A percentile compares a stretch with the other conserved stretches of the same genome.
These are phyloP conservation scores for Sporisorium graminicola DNA, from an alignment of 1,284 basidiomycete genomes.

Conservation along the genomic window DNA sequence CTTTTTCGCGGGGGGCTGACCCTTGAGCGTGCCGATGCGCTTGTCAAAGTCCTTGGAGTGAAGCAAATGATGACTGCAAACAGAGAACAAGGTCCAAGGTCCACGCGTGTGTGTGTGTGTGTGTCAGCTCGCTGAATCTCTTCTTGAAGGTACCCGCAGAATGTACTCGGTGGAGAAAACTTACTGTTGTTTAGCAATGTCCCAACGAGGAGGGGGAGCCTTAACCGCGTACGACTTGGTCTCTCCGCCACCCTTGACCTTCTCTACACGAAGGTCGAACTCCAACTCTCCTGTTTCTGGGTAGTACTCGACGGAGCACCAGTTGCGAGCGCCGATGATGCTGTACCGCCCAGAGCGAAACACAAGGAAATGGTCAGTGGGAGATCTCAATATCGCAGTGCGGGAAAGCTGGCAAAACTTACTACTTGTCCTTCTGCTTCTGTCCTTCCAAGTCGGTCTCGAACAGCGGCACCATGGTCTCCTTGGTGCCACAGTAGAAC, in stretches of 20 bases:
- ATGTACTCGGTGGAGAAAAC: too few relatives aligned
- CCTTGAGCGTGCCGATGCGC: conserved; percentile 19
- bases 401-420: too few relatives aligned
- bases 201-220: conserved; percentile 58
- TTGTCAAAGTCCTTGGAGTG: conserved; percentile 48
- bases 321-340: conserved; percentile 90
- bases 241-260: conserved; percentile 55
- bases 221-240: conserved; percentile 62
- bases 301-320: conserved; percentile 82
- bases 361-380: too few relatives aligned
- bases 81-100: too few relatives aligned
- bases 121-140: too few relatives aligned
- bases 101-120: too few relatives aligned
- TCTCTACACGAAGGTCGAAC: conserved; percentile 89
- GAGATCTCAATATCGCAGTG: too few relatives aligned
- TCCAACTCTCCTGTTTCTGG: conserved; percentile 76
- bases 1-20: neutral
- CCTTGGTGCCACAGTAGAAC: conserved; percentile 75
- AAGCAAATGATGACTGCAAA: conserved; percentile 29
- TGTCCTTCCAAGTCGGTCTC: conserved; percentile 81
- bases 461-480: conserved; percentile 82
- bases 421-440: conserved; percentile 74
- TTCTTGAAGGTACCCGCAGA: too few relatives aligned
- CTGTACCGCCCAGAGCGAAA: neutral
- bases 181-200: conserved; percentile 32